Base-by-base conservation (phyloP, 768 basidiomycete genomes). In the Suillus variegatus region DNA sequence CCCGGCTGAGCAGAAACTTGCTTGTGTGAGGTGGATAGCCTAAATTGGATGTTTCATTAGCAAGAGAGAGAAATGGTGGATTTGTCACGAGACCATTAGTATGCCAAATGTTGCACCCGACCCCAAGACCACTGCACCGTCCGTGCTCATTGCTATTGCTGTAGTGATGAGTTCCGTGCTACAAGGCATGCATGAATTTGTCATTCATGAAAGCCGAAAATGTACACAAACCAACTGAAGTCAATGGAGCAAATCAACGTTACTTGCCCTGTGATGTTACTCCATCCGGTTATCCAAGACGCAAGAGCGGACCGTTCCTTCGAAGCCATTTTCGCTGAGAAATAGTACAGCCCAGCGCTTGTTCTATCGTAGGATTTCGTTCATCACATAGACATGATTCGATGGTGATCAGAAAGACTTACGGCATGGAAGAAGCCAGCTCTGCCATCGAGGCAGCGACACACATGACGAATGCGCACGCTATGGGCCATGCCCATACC, bases 241-340 rank as follows among this genome's bases (percentile, higher is more conserved):
- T 70, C 62, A 20, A 72, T 70, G 3, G 72, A 75, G 18, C 69
- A 75, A 25, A 74, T 68, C 25, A 74, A 60, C 40, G 74, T 68
- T n/a, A 72, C 66, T 52, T 75, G 72, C 13, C 74, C 68, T 1
- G 70, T 70, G 16, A 74, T 62, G 32, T 74, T 74, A n/a, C 72
- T 71, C 74, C 73, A 75, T 56, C 73, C 74, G 7, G 73, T 74
- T 58, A 73, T 69, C 70, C 73, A 74, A 41, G 69, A 73, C 38
- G 70, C 68, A 65, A 74, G 74, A 4, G 74, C 68, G 20, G 72
- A 73, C 10, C 57, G 65, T 36, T 71, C 66, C 65, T 69, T 54
- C 10, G 73, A 66, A 22, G 69, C 71, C 73, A 73, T 74, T 49
- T 73, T 73, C 9, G 73, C 73, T 35, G 71, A 71, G 20, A 74